Evolutionary conservation across 2,329 filamentous ascomycete species (phyloP).

Genomic region (Plenodomus biglobosus): DNA sequence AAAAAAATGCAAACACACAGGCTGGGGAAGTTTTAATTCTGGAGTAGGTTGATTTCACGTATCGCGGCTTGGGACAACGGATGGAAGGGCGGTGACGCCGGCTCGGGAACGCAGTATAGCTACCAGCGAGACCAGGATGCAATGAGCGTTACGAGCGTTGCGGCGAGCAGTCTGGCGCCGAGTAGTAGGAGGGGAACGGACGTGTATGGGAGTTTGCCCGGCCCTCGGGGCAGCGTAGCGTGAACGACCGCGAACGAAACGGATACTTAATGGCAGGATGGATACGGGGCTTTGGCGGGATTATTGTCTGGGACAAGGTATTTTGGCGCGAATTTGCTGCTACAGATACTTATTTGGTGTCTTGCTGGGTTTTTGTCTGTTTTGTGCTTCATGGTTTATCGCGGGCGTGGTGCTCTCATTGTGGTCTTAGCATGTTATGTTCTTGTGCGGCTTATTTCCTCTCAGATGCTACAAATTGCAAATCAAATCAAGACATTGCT

Average conservation of each 20-base stretch:
- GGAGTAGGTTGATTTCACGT: conserved; percentile 35
- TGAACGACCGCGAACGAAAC: not conserved
- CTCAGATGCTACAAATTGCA: not conserved
- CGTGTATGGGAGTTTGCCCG: not conserved
- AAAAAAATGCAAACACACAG: not conserved
- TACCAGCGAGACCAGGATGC: conserved; percentile 23
- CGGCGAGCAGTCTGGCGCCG: conserved; percentile 10
- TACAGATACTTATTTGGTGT: no score
- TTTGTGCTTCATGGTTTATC: no score
- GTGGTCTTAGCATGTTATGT: no score
- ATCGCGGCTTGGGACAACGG: conserved; percentile 42
- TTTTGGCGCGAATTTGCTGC: no score
- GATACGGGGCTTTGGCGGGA: no score
- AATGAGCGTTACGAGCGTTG: conserved; percentile 21
- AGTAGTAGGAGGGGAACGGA: conserved; percentile 6
- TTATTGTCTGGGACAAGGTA: no score
- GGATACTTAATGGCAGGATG: not conserved
- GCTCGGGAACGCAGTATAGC: conserved; percentile 18
- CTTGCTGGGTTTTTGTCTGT: no score
- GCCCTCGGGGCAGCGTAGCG: not conserved
- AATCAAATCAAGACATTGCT: not conserved
- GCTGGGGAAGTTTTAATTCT: conserved; percentile 22
- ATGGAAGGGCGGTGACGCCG: conserved; percentile 23
- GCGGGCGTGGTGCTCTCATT: no score
- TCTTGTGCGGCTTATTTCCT: not conserved